phyloP scores from a whole-genome alignment of 2,329 filamentous ascomycete species.

The Fusarium nodosum region DNA sequence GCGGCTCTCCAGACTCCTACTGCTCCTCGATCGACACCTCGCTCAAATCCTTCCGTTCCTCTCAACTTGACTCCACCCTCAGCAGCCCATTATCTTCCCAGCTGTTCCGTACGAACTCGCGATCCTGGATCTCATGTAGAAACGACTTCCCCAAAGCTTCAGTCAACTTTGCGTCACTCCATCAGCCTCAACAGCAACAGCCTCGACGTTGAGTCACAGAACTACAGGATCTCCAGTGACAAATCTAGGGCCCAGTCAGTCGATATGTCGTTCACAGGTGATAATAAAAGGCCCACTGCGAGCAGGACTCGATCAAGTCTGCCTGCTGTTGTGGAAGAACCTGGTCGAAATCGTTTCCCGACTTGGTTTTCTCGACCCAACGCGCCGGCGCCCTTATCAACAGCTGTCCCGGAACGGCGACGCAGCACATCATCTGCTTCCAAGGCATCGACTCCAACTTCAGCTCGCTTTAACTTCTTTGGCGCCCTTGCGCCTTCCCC shows the following conservation, averaged over 20 bases:
- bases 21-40: slow-evolving; percentile 27
- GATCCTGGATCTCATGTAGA: slow-evolving; percentile 48
- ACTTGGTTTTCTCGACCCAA: slow-evolving; percentile 47
- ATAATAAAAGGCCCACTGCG: slow-evolving; percentile 42
- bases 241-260: slow-evolving; percentile 49
- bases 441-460: slow-evolving; percentile 51
- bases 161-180: slow-evolving; percentile 53
- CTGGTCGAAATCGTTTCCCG: slow-evolving; percentile 37
- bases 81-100: slow-evolving; percentile 38
- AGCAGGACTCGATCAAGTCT: slow-evolving; percentile 24
- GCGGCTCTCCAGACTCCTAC: slow-evolving; percentile 37
- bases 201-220: slow-evolving; percentile 30
- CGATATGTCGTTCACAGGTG: slow-evolving; percentile 52
- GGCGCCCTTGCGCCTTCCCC: slow-evolving; percentile 60
- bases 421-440: slow-evolving; percentile 51
- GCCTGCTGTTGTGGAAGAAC: slow-evolving; percentile 37
- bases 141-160: slow-evolving; percentile 49
- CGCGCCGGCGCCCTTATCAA: slow-evolving; percentile 34
- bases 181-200: slow-evolving; percentile 45
- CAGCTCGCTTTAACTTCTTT: slow-evolving; percentile 62
- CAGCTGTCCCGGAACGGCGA: slow-evolving; percentile 24
- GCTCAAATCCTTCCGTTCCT: slow-evolving; percentile 25
- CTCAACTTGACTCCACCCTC: slow-evolving; percentile 33
- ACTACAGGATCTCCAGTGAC: slow-evolving; percentile 29
- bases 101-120: slow-evolving; percentile 41